Percentiles rank a stretch among this genome's conserved stretches.
Evolutionary conservation across 352 stramenopile genomes (phyloP).

Genomic region (Phytophthora cactorum): DNA sequence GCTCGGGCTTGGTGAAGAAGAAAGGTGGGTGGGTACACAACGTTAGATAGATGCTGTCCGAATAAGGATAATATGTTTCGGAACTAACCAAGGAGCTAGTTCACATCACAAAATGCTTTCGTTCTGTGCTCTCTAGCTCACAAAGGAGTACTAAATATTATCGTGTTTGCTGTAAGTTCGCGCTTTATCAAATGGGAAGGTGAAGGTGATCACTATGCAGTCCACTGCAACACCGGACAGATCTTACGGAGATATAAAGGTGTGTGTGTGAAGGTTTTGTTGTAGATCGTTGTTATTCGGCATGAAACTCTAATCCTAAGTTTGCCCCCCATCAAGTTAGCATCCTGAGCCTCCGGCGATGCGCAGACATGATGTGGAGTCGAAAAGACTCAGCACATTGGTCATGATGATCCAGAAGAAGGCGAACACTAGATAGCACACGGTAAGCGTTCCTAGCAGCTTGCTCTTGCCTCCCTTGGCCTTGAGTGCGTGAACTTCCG

Average conservation of each 20-base stretch:
- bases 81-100: not conserved
- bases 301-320: not conserved
- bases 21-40: not conserved
- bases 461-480: slow-evolving; percentile 47
- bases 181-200: too few species aligned
- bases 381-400: slow-evolving; percentile 60
- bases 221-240: too few species aligned
- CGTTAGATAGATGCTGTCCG: slow-evolving; percentile 13
- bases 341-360: slow-evolving; percentile 58
- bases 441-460: slow-evolving; percentile 40
- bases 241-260: too few species aligned
- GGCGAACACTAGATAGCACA: slow-evolving; percentile 50
- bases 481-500: slow-evolving; percentile 53
- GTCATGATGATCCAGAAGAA: slow-evolving; percentile 68
- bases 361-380: slow-evolving; percentile 57
- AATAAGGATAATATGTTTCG: slow-evolving; percentile 3
- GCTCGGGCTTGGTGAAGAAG: not conserved
- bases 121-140: not conserved
- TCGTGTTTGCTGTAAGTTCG: too few species aligned
- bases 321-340: slow-evolving; percentile 4
- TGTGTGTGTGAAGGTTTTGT: too few species aligned
- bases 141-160: too few species aligned
- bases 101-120: not conserved
- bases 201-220: too few species aligned
- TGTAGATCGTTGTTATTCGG: too few species aligned